Conservation (phyloP, 148 eudicot genomes). For the Fagopyrum tataricum region DNA sequence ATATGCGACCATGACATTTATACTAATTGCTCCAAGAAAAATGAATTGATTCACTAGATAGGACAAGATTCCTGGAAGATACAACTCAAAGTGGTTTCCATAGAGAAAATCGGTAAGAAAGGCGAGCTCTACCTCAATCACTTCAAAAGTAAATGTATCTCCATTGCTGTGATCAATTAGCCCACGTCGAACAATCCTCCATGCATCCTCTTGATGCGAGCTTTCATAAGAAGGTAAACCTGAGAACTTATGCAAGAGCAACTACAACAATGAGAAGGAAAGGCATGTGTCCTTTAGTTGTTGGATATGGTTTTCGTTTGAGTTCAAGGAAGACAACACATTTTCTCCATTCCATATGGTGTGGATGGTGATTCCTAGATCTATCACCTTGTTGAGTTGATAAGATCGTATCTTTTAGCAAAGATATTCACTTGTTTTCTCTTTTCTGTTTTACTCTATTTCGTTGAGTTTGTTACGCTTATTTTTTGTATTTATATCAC, state of each 20-base stretch:
- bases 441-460: too few species aligned
- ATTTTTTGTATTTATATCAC: too few species aligned
- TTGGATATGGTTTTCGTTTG: background rate
- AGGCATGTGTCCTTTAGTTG: background rate
- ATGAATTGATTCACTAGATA: too few species aligned
- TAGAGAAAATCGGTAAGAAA: background rate
- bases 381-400: background rate
- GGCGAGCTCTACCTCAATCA: background rate
- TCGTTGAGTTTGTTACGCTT: too few species aligned
- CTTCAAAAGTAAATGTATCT: background rate
- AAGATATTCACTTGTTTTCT: too few species aligned
- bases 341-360: background rate
- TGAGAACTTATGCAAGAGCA: background rate
- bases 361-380: background rate
- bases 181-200: background rate
- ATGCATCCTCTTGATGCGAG: background rate
- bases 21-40: background rate
- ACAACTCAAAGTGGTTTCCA: background rate
- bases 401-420: too few species aligned
- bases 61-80: too few species aligned
- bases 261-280: background rate
- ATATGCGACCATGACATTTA: too few species aligned
- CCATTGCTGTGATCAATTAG: background rate
- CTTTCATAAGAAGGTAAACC: background rate
- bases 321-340: too few species aligned